Evolutionary conservation across 2,329 filamentous ascomycete genomes (phyloP), one percentile per base, ranked within the genome.

Genomic region (Tolypocladium sp.): DNA sequence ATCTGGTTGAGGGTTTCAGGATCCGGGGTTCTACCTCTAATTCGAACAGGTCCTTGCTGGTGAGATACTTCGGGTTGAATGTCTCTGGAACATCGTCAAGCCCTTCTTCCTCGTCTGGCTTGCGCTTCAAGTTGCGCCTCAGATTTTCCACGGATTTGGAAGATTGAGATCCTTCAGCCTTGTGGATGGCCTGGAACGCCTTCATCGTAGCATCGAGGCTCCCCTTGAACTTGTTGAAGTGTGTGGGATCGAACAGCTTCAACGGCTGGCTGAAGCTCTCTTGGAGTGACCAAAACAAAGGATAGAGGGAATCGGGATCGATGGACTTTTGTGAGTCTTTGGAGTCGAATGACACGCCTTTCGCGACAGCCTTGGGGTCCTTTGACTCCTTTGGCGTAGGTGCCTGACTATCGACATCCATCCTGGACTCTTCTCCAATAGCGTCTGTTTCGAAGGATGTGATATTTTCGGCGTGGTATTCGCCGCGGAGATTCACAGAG

Each of bases 11-110:
- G 20, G 10, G 17, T 20, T 37, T 35, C 30, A 37, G 30, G 9
- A 15, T 35, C 15, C 4, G 10, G 30, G 30, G 33, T 55, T 76
- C 61, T 79, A 91, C 89, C 82, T 99, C 94, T 53, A 99, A 83
- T 67, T 95, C 91, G 73, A 99, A 99, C 1, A 99, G 79, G 71
- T 99, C 95, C 64, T 89, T 84, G 72, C 92, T 97, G n/a, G 94
- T 99, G 22, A 99, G 82, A 71, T 99, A 99, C 70, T 97, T 99
- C 1, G 95, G 93, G 68, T 99, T 99, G 76, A 96, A 97, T 30
- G 70, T 65, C 57, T 71, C 73, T 1, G 67, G 63, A 20, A 63
- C 63, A 58, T 84, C 82, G 9, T 84, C 83, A 57, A 84, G 80
- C 35, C 76, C 75, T 49, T 80, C 80, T 22, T 64, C 64, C 13